Conservation (phyloP, 495 filamentous ascomycete species). For the Cercophora samala region DNA sequence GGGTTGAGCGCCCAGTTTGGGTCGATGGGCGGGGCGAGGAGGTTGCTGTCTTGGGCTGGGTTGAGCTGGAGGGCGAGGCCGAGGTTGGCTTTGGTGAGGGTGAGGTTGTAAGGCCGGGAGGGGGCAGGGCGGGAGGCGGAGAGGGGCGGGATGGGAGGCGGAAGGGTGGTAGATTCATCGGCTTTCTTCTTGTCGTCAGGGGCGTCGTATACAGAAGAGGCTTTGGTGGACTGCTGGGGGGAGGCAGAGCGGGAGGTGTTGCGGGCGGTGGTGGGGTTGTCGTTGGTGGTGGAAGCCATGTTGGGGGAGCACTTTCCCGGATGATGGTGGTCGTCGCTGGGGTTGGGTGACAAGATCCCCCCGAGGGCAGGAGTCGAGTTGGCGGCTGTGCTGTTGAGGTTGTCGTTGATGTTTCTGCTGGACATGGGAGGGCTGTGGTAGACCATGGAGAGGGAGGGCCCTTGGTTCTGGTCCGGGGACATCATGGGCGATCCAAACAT, state of each 20-base stretch:
- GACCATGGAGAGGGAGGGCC: conserved; percentile 4
- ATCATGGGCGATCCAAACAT: conserved; percentile 13
- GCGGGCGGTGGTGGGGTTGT: conserved; percentile 12
- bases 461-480: conserved; percentile 14
- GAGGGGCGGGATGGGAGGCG: conserved; percentile 13
- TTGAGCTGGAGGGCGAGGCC: conserved; percentile 15
- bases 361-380: not conserved
- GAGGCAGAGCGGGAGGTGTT: conserved; percentile 5
- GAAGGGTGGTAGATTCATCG: not conserved
- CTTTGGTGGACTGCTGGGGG: conserved; percentile 15
- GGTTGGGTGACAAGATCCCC: not conserved
- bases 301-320: not conserved
- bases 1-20: conserved; percentile 16
- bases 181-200: not conserved
- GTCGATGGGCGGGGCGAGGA: conserved; percentile 12
- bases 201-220: conserved; percentile 19
- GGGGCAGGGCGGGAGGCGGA: conserved; percentile 13
- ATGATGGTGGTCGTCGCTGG: not conserved
- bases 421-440: conserved; percentile 21
- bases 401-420: conserved; percentile 4
- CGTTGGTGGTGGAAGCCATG: not conserved
- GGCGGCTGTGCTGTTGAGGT: not conserved
- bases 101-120: conserved; percentile 3
- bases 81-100: conserved; percentile 9
- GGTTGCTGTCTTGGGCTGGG: not conserved